Evolutionary conservation across 2,329 filamentous ascomycete genomes (phyloP), one percentile per base, ranked within the genome.

Genomic region (Aspergillus clavatus): DNA sequence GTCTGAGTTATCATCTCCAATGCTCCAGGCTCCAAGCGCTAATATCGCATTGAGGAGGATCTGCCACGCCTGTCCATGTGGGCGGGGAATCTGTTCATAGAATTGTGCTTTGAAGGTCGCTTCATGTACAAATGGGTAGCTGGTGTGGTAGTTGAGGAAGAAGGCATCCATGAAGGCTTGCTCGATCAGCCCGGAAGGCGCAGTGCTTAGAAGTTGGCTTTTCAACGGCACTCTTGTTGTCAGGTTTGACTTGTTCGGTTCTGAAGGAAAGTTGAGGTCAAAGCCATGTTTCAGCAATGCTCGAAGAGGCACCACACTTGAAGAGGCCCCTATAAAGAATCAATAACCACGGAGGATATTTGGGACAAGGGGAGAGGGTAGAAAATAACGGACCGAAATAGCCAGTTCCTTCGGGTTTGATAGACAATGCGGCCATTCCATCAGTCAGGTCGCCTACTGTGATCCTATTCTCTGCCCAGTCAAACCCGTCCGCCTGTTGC

Each of bases 71-170:
- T 57, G 63, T 5, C 67, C 66, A 49, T 66, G 64, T 7, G 69
- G 71, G 3, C 70, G 65, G 10, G 68, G 57, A n/a, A 71, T 66
- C 12, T 70, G 63, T 37, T 72, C 67, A 21, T 69, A 62, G 47
- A 72, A 74, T 45, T 74, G 72, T 11, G 72, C 71, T 41, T 72
- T 61, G 45, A 76, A 76, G 0, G 68, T 72, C 5, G 67, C 63
- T 50, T 76, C 73, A 42, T 76, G 71, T 7, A 76, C 59, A 31
- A 75, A 68, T 1, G 73, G 73, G 52, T 75, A 75, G 35, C 68
- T 69, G 5, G 62, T 59, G 50, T 76, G 71, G 48, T 75, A 76
- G 19, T 72, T 64, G 16, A 65, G 52, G 44, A 76, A 76, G 52
- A 72, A 76, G 1, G 70, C 67, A 45, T 75, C 68, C 43, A 71